Conservation (phyloP, 345 rosid species). For the Erodium maritimum region DNA sequence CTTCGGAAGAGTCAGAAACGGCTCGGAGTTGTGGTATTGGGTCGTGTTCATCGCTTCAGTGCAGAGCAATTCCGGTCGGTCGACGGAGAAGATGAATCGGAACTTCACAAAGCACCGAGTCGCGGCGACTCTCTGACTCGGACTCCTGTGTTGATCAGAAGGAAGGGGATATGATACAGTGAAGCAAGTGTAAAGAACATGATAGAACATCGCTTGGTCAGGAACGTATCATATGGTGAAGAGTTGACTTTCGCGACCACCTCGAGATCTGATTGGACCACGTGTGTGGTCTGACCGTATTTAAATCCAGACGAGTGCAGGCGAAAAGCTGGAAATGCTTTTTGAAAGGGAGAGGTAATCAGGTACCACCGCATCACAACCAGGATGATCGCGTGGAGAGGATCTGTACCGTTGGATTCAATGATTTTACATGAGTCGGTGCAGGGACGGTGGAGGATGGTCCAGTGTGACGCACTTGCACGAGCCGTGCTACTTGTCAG, state of each 20-base stretch:
- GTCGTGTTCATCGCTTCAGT: constrained; percentile 36
- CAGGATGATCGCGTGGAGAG: too few species aligned
- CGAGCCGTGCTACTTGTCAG: background rate
- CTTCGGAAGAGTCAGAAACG: constrained; percentile 24
- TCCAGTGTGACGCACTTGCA: background rate
- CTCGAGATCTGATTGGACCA: too few species aligned
- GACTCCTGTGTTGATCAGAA: background rate
- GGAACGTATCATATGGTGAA: background rate
- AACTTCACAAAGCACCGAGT: background rate
- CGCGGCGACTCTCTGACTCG: background rate
- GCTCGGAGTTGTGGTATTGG: constrained; percentile 7
- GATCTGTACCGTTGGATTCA: background rate
- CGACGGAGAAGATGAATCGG: background rate
- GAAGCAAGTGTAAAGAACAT: background rate
- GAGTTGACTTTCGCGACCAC: background rate
- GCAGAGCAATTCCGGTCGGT: background rate
- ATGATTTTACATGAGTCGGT: background rate
- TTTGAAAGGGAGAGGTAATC: background rate
- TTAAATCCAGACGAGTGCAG: too few species aligned
- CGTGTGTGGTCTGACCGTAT: too few species aligned
- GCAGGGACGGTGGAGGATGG: background rate
- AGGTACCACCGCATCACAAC: too few species aligned
- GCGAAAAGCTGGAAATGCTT: too few species aligned
- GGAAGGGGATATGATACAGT: background rate
- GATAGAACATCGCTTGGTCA: background rate